phyloP scores from a whole-genome alignment of 2,329 filamentous ascomycete genomes.

The Penicillium thymicola region DNA sequence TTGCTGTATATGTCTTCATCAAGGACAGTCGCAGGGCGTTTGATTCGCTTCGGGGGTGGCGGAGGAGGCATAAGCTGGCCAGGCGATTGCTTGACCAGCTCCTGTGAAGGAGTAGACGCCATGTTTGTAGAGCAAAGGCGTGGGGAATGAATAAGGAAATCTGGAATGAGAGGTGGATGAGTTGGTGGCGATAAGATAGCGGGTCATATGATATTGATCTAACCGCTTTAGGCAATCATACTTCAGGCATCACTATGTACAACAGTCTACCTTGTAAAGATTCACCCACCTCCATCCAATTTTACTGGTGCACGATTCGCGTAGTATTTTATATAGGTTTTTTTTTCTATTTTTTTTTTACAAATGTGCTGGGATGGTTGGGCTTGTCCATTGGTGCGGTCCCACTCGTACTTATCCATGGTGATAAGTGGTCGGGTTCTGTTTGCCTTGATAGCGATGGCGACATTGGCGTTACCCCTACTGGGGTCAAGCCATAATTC shows the following conservation, averaged over 20 bases:
- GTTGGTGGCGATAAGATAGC: constrained; percentile 16
- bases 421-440: no score
- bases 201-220: constrained; percentile 12
- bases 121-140: constrained; percentile 16
- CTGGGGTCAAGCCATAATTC: no score
- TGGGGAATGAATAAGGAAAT: not conserved
- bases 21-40: constrained; percentile 80
- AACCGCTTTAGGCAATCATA: constrained; percentile 6
- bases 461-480: no score
- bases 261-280: no score
- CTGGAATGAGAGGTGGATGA: constrained; percentile 6
- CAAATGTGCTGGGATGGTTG: no score
- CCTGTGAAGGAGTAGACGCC: constrained; percentile 28
- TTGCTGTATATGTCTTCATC: constrained; percentile 94
- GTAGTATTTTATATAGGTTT: no score
- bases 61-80: constrained; percentile 81
- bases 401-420: no score
- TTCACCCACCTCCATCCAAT: no score
- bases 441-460: no score
- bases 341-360: no score
- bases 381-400: no score
- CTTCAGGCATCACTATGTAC: not conserved
- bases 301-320: no score
- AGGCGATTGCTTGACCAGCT: constrained; percentile 37
- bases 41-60: constrained; percentile 80